A percentile compares a stretch with the other conserved stretches of the same genome.
Conservation (phyloP, 2,329 filamentous ascomycete species). For the Colletotrichum cereale region DNA sequence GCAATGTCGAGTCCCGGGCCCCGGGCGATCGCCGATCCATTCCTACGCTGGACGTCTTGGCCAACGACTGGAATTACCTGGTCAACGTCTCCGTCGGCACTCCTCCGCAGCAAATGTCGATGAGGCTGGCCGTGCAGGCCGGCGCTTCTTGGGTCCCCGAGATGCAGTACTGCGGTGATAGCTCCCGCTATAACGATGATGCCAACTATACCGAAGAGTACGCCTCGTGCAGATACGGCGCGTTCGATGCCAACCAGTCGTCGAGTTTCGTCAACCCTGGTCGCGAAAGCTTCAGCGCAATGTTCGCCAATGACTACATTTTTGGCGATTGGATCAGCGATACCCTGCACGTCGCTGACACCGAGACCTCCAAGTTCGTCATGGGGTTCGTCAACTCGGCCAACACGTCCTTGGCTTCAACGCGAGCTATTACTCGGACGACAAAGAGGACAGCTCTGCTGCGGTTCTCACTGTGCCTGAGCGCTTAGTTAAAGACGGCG, state of each 20-base stretch:
- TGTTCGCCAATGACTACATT: conserved; percentile 67
- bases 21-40: background rate
- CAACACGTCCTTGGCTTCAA: conserved; percentile 67
- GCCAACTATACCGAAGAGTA: background rate
- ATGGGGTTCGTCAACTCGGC: conserved; percentile 66
- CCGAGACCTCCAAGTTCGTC: conserved; percentile 61
- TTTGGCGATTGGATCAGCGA: conserved; percentile 53
- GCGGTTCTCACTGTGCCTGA: conserved; percentile 71
- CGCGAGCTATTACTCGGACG: conserved; percentile 53
- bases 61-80: background rate
- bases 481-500: conserved; percentile 70
- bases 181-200: background rate
- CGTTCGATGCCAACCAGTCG: conserved; percentile 57
- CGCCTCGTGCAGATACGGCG: conserved; percentile 13
- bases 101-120: conserved; percentile 26
- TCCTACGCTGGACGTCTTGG: background rate
- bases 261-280: conserved; percentile 60
- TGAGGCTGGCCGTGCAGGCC: conserved; percentile 14
- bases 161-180: background rate
- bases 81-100: conserved; percentile 38
- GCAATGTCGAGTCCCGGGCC: background rate
- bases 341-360: conserved; percentile 63
- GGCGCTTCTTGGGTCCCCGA: conserved; percentile 16
- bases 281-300: conserved; percentile 64
- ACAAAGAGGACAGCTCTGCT: conserved; percentile 20